Evolutionary conservation across 2,329 filamentous ascomycete genomes (phyloP), one percentile per base, ranked within the genome.

Genomic region (Cercospora citrullina): DNA sequence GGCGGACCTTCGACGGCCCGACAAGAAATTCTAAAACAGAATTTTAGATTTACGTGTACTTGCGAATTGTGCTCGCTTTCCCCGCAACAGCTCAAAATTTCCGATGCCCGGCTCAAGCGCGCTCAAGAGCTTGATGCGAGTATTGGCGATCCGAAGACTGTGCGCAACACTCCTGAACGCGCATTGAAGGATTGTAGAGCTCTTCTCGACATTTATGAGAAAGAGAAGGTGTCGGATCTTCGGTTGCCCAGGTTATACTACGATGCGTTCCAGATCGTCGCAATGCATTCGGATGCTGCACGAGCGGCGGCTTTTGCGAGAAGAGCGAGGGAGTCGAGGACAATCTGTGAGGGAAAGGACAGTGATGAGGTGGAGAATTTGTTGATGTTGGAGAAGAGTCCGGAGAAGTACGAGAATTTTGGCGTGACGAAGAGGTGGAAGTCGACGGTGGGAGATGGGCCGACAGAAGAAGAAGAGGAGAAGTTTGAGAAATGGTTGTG

Each of bases 51-150:
- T 67, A 63, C 68, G 12, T 81, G 79, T 71, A 70, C 65, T 3
- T 81, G 79, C 60, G 67, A 72, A 61, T 72, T 80, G 7, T 82
- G 79, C 72, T 78, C 78, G 28, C 76, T 81, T 45, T 73, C 77
- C 9, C 12, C 55, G 48, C 69, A 75, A 10, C 65, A 79, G 68
- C 78, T 76, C 60, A 64, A 75, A 48, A 66, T 74, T 48, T 81
- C 72, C 64, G 79, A 81, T 64, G 57, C 63, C 0, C 60, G 68
- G 3, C 45, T 73, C 4, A 28, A 39, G 9, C 59, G 71, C 57
- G 66, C 73, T 60, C 62, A 73, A 72, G 61, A 63, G n/a, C 64
- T 75, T 31, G 67, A 76, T 71, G 64, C 72, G 14, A 55, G 39
- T 4, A 74, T 75, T 23, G 73, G 73, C 0, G 64, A 72, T 42